Conservation (phyloP, 331 rosid species). For the Pyrus hybrid region DNA sequence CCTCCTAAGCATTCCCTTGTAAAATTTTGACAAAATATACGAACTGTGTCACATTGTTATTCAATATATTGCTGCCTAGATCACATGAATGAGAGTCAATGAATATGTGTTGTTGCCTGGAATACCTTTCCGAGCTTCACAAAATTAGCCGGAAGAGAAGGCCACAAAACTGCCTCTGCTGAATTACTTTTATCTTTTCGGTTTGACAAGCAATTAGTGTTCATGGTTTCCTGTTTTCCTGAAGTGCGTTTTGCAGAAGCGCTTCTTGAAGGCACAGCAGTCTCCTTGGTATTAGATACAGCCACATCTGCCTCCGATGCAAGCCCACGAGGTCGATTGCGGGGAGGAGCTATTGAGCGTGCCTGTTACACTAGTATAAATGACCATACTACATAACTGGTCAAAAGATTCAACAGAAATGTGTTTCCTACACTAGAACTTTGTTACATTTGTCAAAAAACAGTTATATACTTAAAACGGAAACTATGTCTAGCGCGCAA, state of each 20-base stretch:
- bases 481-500: constrained; percentile 7
- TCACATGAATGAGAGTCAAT: not conserved
- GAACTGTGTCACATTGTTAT: constrained; percentile 1
- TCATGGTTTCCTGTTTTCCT: constrained; percentile 50
- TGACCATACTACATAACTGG: constrained; percentile 11
- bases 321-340: constrained; percentile 33
- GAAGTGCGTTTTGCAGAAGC: constrained; percentile 31
- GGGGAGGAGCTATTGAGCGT: constrained; percentile 21
- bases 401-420: not conserved
- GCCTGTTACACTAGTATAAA: constrained; percentile 37
- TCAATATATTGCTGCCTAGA: not conserved
- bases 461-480: not conserved
- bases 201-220: constrained; percentile 33
- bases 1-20: constrained; percentile 80
- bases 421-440: not conserved
- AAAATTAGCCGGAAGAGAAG: constrained; percentile 61
- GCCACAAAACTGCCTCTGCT: constrained; percentile 42
- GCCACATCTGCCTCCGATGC: constrained; percentile 38
- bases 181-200: constrained; percentile 30
- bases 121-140: constrained; percentile 67
- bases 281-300: constrained; percentile 35
- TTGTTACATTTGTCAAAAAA: not conserved
- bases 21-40: constrained; percentile 19
- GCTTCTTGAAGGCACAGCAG: constrained; percentile 24
- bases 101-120: not conserved